A percentile compares a stretch with the other conserved stretches of the same genome.
Conservation (phyloP, 345 rosid genomes). For the Heritiera littoralis region DNA sequence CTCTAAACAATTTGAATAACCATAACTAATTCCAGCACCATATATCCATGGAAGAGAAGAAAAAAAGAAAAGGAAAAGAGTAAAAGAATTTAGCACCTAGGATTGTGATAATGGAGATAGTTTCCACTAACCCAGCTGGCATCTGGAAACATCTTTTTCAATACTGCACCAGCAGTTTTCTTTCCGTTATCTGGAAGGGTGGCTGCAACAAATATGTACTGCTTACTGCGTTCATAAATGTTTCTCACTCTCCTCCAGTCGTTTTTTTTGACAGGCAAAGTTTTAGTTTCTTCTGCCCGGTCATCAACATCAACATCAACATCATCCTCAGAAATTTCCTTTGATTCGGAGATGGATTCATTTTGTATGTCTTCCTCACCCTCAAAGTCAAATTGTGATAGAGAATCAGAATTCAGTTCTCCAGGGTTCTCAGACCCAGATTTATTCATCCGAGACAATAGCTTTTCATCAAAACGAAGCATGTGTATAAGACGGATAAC, state of each 20-base stretch:
- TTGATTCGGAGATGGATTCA: conserved; percentile 39
- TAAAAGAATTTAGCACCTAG: conserved; percentile 58
- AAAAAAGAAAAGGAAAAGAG: conserved; percentile 18
- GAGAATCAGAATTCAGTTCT: conserved; percentile 35
- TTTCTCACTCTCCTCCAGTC: conserved; percentile 88
- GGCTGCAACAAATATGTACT: conserved; percentile 93
- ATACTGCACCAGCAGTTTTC: conserved; percentile 86
- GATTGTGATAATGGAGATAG: conserved; percentile 91
- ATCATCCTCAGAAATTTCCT: conserved; percentile 48
- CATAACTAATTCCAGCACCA: not conserved
- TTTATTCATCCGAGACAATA: conserved; percentile 49
- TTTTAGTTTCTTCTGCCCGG: conserved; percentile 30
- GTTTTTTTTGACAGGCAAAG: conserved; percentile 38
- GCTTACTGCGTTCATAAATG: conserved; percentile 77
- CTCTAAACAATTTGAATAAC: not conserved
- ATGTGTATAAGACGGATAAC: conserved; percentile 76
- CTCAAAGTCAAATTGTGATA: conserved; percentile 31
- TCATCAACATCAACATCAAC: conserved; percentile 30
- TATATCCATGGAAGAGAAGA: conserved; percentile 3
- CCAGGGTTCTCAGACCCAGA: conserved; percentile 32
- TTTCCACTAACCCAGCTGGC: conserved; percentile 86
- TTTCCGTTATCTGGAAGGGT: conserved; percentile 94
- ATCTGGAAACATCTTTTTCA: conserved; percentile 89
- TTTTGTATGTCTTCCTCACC: conserved; percentile 29
- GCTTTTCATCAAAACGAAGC: conserved; percentile 84